Evolutionary conservation across 768 basidiomycete genomes (phyloP).

Genomic region (Fibroporia radiculosa): DNA sequence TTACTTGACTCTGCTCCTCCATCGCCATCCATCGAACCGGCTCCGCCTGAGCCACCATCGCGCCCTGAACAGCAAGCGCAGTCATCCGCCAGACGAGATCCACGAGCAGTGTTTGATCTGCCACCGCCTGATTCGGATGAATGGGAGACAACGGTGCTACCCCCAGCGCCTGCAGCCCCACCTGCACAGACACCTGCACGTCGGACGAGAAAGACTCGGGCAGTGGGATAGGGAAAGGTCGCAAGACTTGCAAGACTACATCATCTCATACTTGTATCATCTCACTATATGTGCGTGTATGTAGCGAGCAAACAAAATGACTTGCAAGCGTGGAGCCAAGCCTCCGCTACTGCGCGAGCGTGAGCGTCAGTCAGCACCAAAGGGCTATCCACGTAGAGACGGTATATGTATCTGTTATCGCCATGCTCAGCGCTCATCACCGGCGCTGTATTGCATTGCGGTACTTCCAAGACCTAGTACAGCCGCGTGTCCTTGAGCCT

Average conservation of each 20-base stretch:
- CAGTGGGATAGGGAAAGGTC: too few relatives aligned
- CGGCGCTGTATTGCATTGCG: background rate
- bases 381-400: too few relatives aligned
- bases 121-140: conserved; percentile 31
- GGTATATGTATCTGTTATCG: background rate
- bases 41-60: background rate
- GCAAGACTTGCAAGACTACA: too few relatives aligned
- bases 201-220: background rate
- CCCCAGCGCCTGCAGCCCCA: conserved; percentile 12
- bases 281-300: too few relatives aligned
- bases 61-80: background rate
- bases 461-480: background rate
- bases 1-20: too few relatives aligned
- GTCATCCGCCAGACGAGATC: background rate
- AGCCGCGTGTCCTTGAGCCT: background rate
- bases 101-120: conserved; percentile 18
- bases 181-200: background rate
- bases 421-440: background rate
- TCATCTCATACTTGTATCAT: too few relatives aligned
- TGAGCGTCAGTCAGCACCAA: too few relatives aligned
- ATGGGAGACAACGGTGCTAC: conserved; percentile 26
- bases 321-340: too few relatives aligned
- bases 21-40: background rate
- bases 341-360: too few relatives aligned
- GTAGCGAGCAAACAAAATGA: too few relatives aligned